Conservation (phyloP, 2,329 filamentous ascomycete species). For the Thelonectria discophora region DNA sequence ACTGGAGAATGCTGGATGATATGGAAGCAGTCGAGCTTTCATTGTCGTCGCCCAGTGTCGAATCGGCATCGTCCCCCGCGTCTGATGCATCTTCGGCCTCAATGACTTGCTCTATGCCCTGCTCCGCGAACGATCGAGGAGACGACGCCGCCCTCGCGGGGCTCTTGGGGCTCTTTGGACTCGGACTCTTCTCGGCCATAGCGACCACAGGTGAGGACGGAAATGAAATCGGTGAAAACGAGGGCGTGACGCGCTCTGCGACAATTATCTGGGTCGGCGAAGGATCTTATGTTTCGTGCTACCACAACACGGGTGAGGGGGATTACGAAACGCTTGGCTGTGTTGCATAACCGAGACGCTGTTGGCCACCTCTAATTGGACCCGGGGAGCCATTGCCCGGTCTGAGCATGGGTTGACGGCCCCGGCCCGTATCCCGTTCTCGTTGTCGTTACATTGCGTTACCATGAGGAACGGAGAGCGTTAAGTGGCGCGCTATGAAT, state of each 20-base stretch:
- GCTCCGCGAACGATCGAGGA: not conserved
- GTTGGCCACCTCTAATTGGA: not conserved
- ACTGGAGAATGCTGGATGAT: conserved; percentile 1
- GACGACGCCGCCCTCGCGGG: not conserved
- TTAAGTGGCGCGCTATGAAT: not conserved
- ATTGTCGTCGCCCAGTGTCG: not conserved
- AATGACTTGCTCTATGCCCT: not conserved
- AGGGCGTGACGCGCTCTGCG: not conserved
- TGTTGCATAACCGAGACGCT: not conserved
- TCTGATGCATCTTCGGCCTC: not conserved
- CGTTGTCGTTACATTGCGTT: not conserved
- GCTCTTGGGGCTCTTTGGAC: not conserved
- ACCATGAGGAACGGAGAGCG: not conserved
- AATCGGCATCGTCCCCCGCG: not conserved
- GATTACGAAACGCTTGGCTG: not conserved
- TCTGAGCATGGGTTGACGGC: not conserved
- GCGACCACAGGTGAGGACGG: not conserved
- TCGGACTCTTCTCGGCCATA: not conserved
- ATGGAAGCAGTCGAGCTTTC: conserved; percentile 2
- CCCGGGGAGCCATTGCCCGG: not conserved
- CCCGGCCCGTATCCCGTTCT: conserved; percentile 1
- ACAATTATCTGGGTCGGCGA: not conserved
- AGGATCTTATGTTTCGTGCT: not conserved
- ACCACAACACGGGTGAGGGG: not conserved
- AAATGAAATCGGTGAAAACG: not conserved